Base-by-base conservation (phyloP, 768 basidiomycete species). In the Lactarius sanguifluus region DNA sequence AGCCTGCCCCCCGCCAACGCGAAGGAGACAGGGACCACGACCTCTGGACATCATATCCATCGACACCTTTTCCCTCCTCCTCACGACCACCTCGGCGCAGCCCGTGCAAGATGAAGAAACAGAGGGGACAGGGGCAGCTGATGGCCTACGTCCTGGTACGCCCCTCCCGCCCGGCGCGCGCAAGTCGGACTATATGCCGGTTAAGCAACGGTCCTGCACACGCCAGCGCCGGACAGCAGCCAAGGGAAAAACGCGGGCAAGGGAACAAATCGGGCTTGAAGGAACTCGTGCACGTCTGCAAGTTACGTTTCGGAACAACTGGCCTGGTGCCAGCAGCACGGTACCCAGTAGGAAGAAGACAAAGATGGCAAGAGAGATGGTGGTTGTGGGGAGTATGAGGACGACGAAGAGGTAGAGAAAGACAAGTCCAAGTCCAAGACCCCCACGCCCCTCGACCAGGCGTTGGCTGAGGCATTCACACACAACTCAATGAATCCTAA, bases 401-500 rank as follows among this genome's bases (percentile, higher is more conserved):
- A 57, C 20, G 60, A 30, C 20, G 32, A 13, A 30, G 45, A n/a
- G 5, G 30, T 1, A 34, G 34, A 34, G 34, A 8, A 23, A n/a
- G 55, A 12, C 12, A 15, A 30, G 30, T 30, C 23, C 28, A 28
- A 18, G 23, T n/a, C 18, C n/a, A 57, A 58, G 8, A 28, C 16
- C 1, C 45, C 57, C 3, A 57, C n/a, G 6, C 25, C 34, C 23
- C 65, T 66, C 18, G 57, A 38, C 1, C 30, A 10, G 23, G 65
- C 65, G 16, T 58, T 66, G 40, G 40, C 56, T 38, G 32, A n/a
- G 2, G 65, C 61, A 20, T 66, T 66, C 25, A 47, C 65, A 9
- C 61, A 66, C 23, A 58, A 62, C 30, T 66, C 65, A 30, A 36
- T 56, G 32, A 9, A 62, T 58, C 65, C 61, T 20, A 40, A 34